These are phyloP conservation scores for Eucalyptus pauciflora DNA, from an alignment of 345 rosid genomes.

Conservation along the genomic window DNA sequence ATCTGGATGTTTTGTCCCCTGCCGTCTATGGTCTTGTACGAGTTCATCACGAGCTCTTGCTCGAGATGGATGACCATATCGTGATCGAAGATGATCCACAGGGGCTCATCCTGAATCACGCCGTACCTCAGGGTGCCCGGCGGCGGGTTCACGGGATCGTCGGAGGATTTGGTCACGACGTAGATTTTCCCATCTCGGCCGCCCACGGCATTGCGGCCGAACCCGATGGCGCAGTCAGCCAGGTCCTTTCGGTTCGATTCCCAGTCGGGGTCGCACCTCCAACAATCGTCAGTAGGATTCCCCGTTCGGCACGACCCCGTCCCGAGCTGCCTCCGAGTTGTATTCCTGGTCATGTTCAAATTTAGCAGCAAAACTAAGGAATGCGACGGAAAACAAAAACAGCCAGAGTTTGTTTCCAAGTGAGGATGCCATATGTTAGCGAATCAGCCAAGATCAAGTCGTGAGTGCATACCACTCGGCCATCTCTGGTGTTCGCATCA, in stretches of 20 bases:
- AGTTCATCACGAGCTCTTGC: constrained; percentile 35
- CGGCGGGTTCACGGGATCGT: constrained; percentile 21
- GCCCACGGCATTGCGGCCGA: constrained; percentile 52
- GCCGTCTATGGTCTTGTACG: constrained; percentile 63
- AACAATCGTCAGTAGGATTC: constrained; percentile 59
- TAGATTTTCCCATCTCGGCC: constrained; percentile 49
- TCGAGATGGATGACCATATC: constrained; percentile 53
- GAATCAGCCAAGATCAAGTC: not conserved
- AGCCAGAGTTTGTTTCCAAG: not conserved
- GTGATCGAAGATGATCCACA: constrained; percentile 51
- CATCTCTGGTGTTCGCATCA: not conserved
- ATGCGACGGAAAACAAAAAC: not conserved
- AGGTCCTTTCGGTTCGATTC: constrained; percentile 36
- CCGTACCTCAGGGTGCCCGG: constrained; percentile 51
- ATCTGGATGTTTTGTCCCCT: constrained; percentile 48
- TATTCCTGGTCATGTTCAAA: constrained; percentile 10
- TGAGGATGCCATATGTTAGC: not conserved
- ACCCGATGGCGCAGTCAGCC: constrained; percentile 57
- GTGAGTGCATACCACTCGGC: not conserved
- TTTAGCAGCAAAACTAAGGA: not conserved
- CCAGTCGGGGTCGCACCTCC: constrained; percentile 60
- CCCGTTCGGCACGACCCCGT: constrained; percentile 18
- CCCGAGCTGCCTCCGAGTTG: constrained; percentile 13
- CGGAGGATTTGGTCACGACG: constrained; percentile 19
- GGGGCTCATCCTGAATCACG: constrained; percentile 38